These are phyloP conservation scores for Dipteronia dyeriana DNA, from an alignment of 345 rosid genomes.

Conservation along the genomic window DNA sequence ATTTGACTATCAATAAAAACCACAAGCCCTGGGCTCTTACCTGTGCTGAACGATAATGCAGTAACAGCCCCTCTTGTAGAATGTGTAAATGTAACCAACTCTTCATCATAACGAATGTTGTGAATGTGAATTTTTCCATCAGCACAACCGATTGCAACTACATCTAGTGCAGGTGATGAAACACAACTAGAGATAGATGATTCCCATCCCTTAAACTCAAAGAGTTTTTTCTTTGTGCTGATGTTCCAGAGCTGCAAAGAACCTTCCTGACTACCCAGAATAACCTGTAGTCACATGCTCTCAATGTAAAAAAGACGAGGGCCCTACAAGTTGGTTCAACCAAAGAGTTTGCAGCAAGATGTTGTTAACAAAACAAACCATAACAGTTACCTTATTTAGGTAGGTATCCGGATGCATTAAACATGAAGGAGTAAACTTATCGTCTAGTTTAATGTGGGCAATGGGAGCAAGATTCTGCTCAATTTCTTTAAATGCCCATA, in stretches of 20 bases:
- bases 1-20: not conserved
- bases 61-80: constrained; percentile 81
- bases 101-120: constrained; percentile 73
- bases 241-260: constrained; percentile 92
- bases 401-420: constrained; percentile 95
- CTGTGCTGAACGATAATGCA: constrained; percentile 82
- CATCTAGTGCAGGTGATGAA: constrained; percentile 95
- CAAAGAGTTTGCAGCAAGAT: not conserved
- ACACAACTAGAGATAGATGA: constrained; percentile 74
- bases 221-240: constrained; percentile 80
- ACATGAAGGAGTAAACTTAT: constrained; percentile 67
- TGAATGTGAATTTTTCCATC: constrained; percentile 93
- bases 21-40: constrained; percentile 33
- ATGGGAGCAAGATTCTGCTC: constrained; percentile 57
- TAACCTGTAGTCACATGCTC: constrained; percentile 50
- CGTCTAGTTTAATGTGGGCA: constrained; percentile 61
- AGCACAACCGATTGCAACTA: constrained; percentile 88
- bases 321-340: not conserved
- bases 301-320: not conserved
- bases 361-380: not conserved
- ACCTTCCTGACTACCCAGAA: constrained; percentile 89
- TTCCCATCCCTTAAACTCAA: constrained; percentile 83
- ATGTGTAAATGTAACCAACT: constrained; percentile 73
- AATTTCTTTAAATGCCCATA: constrained; percentile 83
- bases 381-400: constrained; percentile 67